These are phyloP conservation scores for Pseudocercospora cruenta DNA, from an alignment of 2,329 filamentous ascomycete species.

Conservation along the genomic window DNA sequence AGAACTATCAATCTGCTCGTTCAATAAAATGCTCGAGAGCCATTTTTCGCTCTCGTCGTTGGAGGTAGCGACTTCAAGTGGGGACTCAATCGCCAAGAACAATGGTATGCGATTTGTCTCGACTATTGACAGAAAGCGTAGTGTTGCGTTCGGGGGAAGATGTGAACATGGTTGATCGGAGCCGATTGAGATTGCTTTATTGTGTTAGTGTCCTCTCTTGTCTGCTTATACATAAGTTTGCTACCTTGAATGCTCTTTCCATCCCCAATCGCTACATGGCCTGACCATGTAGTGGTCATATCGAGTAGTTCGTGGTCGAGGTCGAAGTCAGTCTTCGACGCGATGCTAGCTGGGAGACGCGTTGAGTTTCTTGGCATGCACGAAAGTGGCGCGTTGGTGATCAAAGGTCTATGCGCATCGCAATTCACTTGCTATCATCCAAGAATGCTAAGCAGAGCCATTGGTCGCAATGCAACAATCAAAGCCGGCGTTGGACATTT, in stretches of 20 bases:
- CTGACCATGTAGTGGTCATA: slow-evolving; percentile 21
- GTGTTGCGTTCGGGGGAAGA: slow-evolving; percentile 14
- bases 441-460: neutral
- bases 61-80: slow-evolving; percentile 14
- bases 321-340: neutral
- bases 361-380: slow-evolving; percentile 7
- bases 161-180: neutral
- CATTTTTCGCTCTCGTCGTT: slow-evolving; percentile 25
- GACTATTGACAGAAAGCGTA: slow-evolving; percentile 27
- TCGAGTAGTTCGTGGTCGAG: neutral
- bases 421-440: neutral
- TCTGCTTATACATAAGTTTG: neutral
- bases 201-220: neutral
- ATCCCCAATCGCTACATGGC: slow-evolving; percentile 19
- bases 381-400: slow-evolving; percentile 14
- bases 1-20: slow-evolving; percentile 2
- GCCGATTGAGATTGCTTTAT: slow-evolving; percentile 15
- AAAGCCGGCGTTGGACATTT: neutral
- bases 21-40: slow-evolving; percentile 26
- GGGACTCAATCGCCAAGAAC: slow-evolving; percentile 16
- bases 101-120: slow-evolving; percentile 26
- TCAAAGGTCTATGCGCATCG: neutral
- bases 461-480: neutral
- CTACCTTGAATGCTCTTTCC: slow-evolving; percentile 16
- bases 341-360: slow-evolving; percentile 18